Conservation (phyloP, 768 basidiomycete genomes). For the Pleurotus sapidus region DNA sequence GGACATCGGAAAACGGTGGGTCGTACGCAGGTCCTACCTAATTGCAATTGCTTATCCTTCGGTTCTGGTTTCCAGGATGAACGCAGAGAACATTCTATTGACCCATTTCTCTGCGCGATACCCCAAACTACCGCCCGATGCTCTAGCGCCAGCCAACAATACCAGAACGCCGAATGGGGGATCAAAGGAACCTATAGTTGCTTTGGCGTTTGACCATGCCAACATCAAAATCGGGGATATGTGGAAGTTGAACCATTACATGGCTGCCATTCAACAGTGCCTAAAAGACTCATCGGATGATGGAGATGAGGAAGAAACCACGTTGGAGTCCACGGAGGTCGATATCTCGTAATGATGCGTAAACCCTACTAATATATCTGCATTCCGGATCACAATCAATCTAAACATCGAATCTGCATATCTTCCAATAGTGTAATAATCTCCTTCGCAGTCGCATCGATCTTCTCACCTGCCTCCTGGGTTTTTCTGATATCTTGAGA, state of each 20-base stretch:
- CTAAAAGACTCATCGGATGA: conserved; percentile 54
- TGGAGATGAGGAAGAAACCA: conserved; percentile 35
- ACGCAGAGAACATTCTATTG: conserved; percentile 78
- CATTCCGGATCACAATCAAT: not conserved
- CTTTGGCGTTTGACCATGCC: conserved; percentile 80
- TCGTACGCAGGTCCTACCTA: conserved; percentile 10
- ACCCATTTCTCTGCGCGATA: conserved; percentile 96
- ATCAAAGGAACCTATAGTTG: conserved; percentile 45
- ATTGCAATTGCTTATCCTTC: not conserved
- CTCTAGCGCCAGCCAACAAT: conserved; percentile 18
- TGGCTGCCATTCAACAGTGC: conserved; percentile 65
- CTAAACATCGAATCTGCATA: conserved; percentile 24
- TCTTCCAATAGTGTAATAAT: conserved; percentile 55
- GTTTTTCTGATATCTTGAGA: conserved; percentile 7
- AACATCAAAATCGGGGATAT: conserved; percentile 72
- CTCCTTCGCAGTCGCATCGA: conserved; percentile 40
- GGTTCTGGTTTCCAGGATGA: conserved; percentile 56
- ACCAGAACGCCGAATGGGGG: conserved; percentile 11
- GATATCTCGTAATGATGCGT: conserved; percentile 13
- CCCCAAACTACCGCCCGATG: conserved; percentile 74
- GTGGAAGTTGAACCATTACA: conserved; percentile 83
- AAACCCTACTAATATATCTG: not conserved
- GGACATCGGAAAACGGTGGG: conserved; percentile 66
- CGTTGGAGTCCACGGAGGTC: conserved; percentile 16
- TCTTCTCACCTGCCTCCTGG: conserved; percentile 24